Conservation (phyloP, 2,329 filamentous ascomycete genomes). For the Fusarium mexicanum region DNA sequence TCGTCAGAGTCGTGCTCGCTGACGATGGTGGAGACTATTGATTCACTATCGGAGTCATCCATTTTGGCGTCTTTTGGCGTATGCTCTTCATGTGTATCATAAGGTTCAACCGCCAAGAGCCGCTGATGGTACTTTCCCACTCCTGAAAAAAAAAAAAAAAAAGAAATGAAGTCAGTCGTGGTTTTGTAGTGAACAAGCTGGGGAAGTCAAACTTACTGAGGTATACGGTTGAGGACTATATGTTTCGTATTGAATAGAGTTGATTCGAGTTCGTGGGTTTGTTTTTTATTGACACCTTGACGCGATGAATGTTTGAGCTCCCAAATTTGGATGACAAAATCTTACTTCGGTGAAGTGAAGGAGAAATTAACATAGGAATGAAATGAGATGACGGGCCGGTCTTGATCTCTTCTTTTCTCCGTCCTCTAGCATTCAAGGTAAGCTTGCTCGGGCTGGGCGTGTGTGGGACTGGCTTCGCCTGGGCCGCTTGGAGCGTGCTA, state of each 20-base stretch:
- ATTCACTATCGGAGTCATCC: constrained; percentile 43
- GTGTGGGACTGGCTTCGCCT: background rate
- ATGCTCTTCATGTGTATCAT: background rate
- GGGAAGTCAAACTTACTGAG: background rate
- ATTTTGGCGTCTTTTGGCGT: background rate
- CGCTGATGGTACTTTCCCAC: background rate
- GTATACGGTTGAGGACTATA: background rate
- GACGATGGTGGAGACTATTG: constrained; percentile 48
- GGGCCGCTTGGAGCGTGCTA: background rate
- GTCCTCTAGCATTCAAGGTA: background rate
- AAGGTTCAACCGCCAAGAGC: background rate
- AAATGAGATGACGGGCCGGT: background rate
- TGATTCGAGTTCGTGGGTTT: background rate
- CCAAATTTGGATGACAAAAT: background rate
- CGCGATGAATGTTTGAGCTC: background rate
- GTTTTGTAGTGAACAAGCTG: background rate
- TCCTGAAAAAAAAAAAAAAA: background rate
- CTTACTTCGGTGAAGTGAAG: background rate
- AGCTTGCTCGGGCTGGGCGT: background rate
- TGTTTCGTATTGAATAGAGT: background rate
- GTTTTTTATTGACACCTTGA: background rate
- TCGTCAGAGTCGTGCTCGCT: constrained; percentile 50
- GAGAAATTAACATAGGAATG: background rate
- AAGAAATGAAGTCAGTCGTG: background rate
- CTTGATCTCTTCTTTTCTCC: background rate